Base-by-base conservation (phyloP, 2,329 filamentous ascomycete species). In the Penicillium sp. region DNA sequence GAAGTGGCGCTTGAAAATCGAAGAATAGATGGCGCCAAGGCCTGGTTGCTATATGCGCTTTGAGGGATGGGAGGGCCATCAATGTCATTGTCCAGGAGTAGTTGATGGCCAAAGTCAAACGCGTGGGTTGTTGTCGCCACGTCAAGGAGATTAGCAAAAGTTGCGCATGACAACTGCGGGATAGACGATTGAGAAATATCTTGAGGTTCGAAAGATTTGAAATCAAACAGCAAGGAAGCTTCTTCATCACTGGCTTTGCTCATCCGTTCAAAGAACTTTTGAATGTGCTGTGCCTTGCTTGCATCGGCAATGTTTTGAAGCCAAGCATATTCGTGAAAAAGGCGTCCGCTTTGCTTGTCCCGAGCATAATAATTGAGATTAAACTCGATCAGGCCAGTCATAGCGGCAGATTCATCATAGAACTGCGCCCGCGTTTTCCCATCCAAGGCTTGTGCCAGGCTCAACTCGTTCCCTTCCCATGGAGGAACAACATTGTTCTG, bases 1-100 rank as follows among this genome's bases (percentile, higher is more conserved):
- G 72, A 65, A 10, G 75, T 74, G 17, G 74, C 72, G 10, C 72
- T 67, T 6, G 78, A 79, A 56, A 79, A 81, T 17, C 75, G 73
- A 31, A 81, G 68, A 26, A 83, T 65, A 1, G 77, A 72, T 12
- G 78, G 73, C 3, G 75, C 71, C 22, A 83, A 65, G 42, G 66
- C 65, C 28, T 71, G 71, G 53, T 78, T 65, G 3, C 59, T 59
- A 55, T 79, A 81, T 24, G 72, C 54, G 19, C 61, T 58, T 12
- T 61, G 56, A 21, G 71, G 64, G 22, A 82, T 77, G 3, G 77
- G 53, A n/a, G 78, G 76, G 0, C 76, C 77, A 55, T 81, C 77
- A 13, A 77, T 55, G 54, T 79, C 77, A 9, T 71, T 58, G 0
- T 73, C 74, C 48, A 74, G 72, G 1, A 82, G 64, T 12, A 83